Conservation (phyloP, 2,329 filamentous ascomycete genomes). For the Penicillium capsulatum region DNA sequence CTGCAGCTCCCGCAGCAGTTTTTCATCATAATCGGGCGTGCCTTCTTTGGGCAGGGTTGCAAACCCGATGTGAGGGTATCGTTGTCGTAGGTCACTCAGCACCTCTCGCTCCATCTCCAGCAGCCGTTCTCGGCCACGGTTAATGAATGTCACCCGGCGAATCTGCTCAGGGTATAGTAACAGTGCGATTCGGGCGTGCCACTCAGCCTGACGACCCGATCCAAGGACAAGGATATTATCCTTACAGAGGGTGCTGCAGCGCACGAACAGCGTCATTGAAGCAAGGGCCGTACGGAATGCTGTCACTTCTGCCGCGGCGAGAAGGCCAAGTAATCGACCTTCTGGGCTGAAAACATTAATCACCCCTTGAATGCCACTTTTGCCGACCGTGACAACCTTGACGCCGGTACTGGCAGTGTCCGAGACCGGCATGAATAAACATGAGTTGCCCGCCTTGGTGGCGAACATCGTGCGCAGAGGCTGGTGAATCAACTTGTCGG, state of each 20-base stretch:
- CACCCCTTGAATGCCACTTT: slow-evolving; percentile 55
- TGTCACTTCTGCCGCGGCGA: slow-evolving; percentile 71
- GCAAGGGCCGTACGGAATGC: slow-evolving; percentile 75
- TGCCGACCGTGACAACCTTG: slow-evolving; percentile 63
- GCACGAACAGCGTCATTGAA: slow-evolving; percentile 61
- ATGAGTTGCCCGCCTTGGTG: slow-evolving; percentile 48
- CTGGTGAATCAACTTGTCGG: slow-evolving; percentile 39
- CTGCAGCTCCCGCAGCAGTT: slow-evolving; percentile 28
- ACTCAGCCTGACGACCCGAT: slow-evolving; percentile 48
- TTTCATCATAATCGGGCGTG: slow-evolving; percentile 48
- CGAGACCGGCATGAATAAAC: slow-evolving; percentile 70
- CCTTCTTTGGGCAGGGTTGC: slow-evolving; percentile 56
- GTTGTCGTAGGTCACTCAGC: slow-evolving; percentile 30
- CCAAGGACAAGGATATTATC: slow-evolving; percentile 47
- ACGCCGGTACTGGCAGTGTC: slow-evolving; percentile 62
- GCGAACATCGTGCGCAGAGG: slow-evolving; percentile 41
- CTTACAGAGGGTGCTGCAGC: slow-evolving; percentile 29
- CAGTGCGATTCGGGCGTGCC: slow-evolving; percentile 48
- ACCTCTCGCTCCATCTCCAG: slow-evolving; percentile 34
- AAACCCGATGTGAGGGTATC: slow-evolving; percentile 36
- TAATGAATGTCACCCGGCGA: slow-evolving; percentile 72
- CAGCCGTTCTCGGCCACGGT: slow-evolving; percentile 61
- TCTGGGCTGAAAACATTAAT: slow-evolving; percentile 63
- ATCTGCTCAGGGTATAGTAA: slow-evolving; percentile 45
- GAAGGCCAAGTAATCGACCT: slow-evolving; percentile 61